Evolutionary conservation across 2,329 filamentous ascomycete species (phyloP).

Genomic region (Colletotrichum orchidophilum): DNA sequence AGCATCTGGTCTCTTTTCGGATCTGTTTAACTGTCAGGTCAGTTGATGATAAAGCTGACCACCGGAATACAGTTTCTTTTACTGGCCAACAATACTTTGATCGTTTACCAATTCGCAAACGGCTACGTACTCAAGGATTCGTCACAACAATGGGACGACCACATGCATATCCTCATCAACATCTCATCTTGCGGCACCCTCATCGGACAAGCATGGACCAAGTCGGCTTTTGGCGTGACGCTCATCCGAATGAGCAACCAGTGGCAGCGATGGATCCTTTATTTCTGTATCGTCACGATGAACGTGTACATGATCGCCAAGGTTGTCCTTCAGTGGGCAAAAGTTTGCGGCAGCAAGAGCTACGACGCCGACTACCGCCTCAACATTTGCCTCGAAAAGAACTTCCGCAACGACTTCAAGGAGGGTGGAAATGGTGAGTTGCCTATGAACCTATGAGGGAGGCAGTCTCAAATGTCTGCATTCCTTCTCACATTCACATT

Average conservation of each 20-base stretch:
- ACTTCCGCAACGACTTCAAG: slow-evolving; percentile 55
- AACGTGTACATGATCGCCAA: slow-evolving; percentile 57
- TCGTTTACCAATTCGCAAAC: slow-evolving; percentile 56
- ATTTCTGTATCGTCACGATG: slow-evolving; percentile 60
- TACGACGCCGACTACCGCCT: slow-evolving; percentile 59
- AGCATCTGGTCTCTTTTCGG: neutral
- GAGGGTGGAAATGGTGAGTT: slow-evolving; percentile 59
- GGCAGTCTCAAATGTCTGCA: neutral
- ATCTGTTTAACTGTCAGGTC: too few relatives aligned
- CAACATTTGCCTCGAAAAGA: slow-evolving; percentile 52
- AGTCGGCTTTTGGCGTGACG: slow-evolving; percentile 50
- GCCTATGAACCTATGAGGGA: neutral
- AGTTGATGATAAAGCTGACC: neutral
- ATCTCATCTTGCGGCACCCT: slow-evolving; percentile 48
- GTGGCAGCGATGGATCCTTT: slow-evolving; percentile 54
- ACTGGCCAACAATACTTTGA: slow-evolving; percentile 55
- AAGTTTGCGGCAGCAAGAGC: slow-evolving; percentile 50
- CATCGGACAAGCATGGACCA: slow-evolving; percentile 47
- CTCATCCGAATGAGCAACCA: slow-evolving; percentile 53
- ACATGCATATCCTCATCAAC: slow-evolving; percentile 63
- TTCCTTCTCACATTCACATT: neutral
- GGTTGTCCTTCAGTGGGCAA: slow-evolving; percentile 59
- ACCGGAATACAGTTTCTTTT: slow-evolving; percentile 45
- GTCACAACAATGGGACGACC: slow-evolving; percentile 56
- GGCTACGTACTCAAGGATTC: slow-evolving; percentile 54